Evolutionary conservation across 2,329 filamentous ascomycete species (phyloP).

Genomic region (Periconia digitata): DNA sequence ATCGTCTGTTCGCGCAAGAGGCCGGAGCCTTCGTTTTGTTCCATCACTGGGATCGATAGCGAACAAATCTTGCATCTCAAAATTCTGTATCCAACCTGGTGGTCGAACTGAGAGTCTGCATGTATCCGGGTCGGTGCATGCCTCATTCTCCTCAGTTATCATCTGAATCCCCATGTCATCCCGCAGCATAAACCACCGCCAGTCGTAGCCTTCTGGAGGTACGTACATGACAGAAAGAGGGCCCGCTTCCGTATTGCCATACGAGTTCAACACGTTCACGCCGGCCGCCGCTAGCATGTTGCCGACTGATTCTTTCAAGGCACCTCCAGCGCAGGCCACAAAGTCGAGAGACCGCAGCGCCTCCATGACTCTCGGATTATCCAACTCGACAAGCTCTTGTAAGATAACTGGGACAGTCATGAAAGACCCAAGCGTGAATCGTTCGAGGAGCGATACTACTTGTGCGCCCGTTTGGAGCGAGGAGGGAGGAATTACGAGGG

Average conservation of each 20-base stretch:
- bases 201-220: background rate
- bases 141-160: no score
- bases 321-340: background rate
- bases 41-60: background rate
- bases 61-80: background rate
- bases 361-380: background rate
- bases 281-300: background rate
- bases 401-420: background rate
- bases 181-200: background rate
- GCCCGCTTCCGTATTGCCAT: background rate
- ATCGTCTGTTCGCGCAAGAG: background rate
- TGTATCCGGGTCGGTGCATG: background rate
- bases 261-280: background rate
- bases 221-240: background rate
- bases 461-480: background rate
- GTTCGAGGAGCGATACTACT: background rate
- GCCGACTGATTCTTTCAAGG: background rate
- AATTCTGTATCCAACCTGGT: no score
- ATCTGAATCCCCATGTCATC: background rate
- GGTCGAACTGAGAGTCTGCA: no score
- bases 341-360: background rate
- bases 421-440: background rate
- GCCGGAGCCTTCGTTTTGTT: background rate
- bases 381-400: background rate
- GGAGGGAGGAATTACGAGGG: background rate